Percentiles rank a stretch among this genome's conserved stretches.
phyloP scores from a whole-genome alignment of 1,139 yeast genomes.

The Pichia sp. region DNA sequence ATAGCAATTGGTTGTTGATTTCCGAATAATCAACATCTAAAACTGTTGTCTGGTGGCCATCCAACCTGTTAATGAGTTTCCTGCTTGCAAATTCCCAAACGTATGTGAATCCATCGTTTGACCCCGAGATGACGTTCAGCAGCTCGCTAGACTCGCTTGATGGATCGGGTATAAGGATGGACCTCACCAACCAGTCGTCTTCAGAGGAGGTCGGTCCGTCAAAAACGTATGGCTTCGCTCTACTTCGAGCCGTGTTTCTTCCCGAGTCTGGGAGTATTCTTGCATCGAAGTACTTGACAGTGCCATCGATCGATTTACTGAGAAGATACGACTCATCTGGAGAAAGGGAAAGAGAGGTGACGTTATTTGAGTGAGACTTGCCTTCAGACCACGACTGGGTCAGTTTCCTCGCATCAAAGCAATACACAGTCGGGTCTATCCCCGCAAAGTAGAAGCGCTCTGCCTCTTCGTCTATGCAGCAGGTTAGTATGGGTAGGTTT shows the following conservation, averaged over 20 bases:
- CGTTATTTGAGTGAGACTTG: conserved; percentile 42
- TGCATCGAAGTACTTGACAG: conserved; percentile 54
- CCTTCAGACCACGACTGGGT: conserved; percentile 43
- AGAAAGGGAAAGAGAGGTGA: conserved; percentile 50
- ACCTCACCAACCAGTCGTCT: conserved; percentile 50
- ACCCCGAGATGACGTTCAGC: conserved; percentile 39
- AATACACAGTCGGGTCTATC: conserved; percentile 58
- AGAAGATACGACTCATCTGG: conserved; percentile 48
- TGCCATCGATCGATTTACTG: conserved; percentile 56
- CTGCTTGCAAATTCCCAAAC: conserved; percentile 59
- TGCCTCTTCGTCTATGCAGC: conserved; percentile 37
- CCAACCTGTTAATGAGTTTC: conserved; percentile 42
- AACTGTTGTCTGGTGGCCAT: conserved; percentile 62
- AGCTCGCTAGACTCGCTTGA: conserved; percentile 17
- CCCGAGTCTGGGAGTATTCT: conserved; percentile 33
- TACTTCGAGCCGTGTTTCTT: conserved; percentile 24
- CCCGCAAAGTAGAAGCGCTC: conserved; percentile 54
- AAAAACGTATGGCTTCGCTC: conserved; percentile 44
- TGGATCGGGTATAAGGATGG: conserved; percentile 35
- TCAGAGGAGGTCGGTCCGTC: conserved; percentile 58
- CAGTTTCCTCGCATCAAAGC: conserved; percentile 49
- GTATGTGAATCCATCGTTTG: conserved; percentile 56
- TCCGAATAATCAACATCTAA: conserved; percentile 50
- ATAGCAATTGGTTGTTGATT: conserved; percentile 38
- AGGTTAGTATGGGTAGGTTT: conserved; percentile 49